Percentiles rank a stretch among this genome's conserved stretches.
These are phyloP conservation scores for Chenopodium album DNA, from an alignment of 148 eudicot genomes.

Conservation along the genomic window DNA sequence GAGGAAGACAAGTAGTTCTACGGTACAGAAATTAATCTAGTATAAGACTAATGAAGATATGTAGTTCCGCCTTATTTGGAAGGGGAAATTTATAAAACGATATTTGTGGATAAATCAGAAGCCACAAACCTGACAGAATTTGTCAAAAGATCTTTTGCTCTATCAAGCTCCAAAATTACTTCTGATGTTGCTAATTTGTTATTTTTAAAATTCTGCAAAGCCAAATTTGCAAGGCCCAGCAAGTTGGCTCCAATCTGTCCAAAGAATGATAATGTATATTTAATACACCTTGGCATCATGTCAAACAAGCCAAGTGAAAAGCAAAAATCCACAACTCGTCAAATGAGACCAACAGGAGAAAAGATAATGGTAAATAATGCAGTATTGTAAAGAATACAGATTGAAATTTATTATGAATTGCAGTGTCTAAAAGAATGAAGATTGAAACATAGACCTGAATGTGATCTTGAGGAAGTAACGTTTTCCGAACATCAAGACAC, in stretches of 20 bases:
- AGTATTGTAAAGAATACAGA: neutral
- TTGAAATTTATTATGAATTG: neutral
- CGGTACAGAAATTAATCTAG: neutral
- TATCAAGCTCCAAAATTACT: slow-evolving; percentile 55
- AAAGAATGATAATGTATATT: slow-evolving; percentile 12
- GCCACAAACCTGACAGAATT: slow-evolving; percentile 63
- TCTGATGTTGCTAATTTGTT: slow-evolving; percentile 41
- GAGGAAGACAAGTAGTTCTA: neutral
- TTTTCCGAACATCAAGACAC: slow-evolving; percentile 72
- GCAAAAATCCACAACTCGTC: neutral
- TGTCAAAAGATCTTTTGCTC: slow-evolving; percentile 49
- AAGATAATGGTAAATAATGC: neutral
- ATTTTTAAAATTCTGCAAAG: slow-evolving; percentile 42
- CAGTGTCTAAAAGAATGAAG: neutral
- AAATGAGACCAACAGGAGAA: neutral
- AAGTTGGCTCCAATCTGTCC: slow-evolving; percentile 72
- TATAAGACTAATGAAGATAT: too few relatives aligned
- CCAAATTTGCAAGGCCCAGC: slow-evolving; percentile 65
- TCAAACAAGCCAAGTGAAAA: neutral
- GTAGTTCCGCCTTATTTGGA: neutral
- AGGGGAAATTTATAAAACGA: neutral
- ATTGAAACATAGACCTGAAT: slow-evolving; percentile 58
- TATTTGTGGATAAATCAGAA: slow-evolving; percentile 7
- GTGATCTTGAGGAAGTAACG: slow-evolving; percentile 72
- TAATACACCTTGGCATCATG: neutral